A percentile compares a stretch with the other conserved stretches of the same genome.
phyloP scores from a whole-genome alignment of 1,139 yeast genomes.

The Protomyces gravidus region DNA sequence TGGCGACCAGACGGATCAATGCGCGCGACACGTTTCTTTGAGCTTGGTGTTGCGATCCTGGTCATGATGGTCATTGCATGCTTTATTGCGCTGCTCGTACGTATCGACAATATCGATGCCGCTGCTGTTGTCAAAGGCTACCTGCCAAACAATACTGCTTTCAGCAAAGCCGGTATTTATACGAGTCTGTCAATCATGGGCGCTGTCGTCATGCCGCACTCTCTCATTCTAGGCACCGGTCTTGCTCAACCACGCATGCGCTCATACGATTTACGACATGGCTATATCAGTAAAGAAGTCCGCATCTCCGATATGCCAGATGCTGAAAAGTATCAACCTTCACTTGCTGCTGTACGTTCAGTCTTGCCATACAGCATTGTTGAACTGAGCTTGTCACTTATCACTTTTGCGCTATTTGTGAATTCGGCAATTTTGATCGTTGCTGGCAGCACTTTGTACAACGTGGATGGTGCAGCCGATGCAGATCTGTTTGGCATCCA shows the following conservation, averaged over 20 bases:
- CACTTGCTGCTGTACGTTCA: slow-evolving; percentile 64
- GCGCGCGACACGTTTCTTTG: slow-evolving; percentile 72
- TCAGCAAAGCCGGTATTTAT: slow-evolving; percentile 77
- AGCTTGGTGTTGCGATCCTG: slow-evolving; percentile 67
- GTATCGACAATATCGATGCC: slow-evolving; percentile 49
- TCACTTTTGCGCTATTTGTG: slow-evolving; percentile 78
- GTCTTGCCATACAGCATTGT: slow-evolving; percentile 69
- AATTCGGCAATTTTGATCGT: slow-evolving; percentile 79
- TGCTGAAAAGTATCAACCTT: slow-evolving; percentile 54
- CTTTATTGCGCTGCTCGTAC: slow-evolving; percentile 70
- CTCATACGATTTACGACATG: slow-evolving; percentile 64
- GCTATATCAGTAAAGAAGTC: slow-evolving; percentile 37
- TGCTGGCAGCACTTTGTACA: slow-evolving; percentile 73
- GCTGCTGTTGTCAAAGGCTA: slow-evolving; percentile 58
- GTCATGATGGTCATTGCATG: slow-evolving; percentile 82
- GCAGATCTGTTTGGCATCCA: slow-evolving; percentile 89
- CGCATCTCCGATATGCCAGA: slow-evolving; percentile 34
- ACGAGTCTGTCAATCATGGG: slow-evolving; percentile 87
- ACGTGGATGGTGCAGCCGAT: slow-evolving; percentile 65
- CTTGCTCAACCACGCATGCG: slow-evolving; percentile 83
- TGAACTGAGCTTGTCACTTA: slow-evolving; percentile 67
- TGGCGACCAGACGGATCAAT: slow-evolving; percentile 85
- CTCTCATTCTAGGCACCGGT: slow-evolving; percentile 85
- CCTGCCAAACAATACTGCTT: slow-evolving; percentile 66
- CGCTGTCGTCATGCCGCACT: slow-evolving; percentile 98